Evolutionary conservation across 768 basidiomycete genomes (phyloP).

Genomic region (Agaricus subrufescens): DNA sequence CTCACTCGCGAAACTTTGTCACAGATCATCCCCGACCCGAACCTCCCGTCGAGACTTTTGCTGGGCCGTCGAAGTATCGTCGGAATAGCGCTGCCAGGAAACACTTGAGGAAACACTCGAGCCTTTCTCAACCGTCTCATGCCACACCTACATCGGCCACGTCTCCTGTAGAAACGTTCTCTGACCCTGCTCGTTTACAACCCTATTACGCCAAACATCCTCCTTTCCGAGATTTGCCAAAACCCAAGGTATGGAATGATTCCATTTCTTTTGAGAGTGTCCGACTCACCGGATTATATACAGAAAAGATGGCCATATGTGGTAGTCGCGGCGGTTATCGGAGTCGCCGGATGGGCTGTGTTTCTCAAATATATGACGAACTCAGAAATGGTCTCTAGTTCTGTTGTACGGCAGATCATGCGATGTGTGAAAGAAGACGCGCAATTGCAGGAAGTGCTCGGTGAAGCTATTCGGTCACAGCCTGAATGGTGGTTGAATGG

Average conservation of each 20-base stretch:
- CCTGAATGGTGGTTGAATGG: conserved; percentile 76
- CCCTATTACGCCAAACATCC: conserved; percentile 15
- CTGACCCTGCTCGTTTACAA: conserved; percentile 6
- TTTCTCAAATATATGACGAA: conserved; percentile 72
- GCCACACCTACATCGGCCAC: conserved; percentile 15
- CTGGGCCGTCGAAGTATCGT: conserved; percentile 4
- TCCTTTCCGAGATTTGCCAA: conserved; percentile 28
- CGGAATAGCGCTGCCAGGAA: conserved; percentile 5
- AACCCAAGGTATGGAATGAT: conserved; percentile 21
- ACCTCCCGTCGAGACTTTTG: conserved; percentile 4
- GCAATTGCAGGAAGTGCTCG: conserved; percentile 48
- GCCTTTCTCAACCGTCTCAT: conserved; percentile 12
- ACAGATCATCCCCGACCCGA: background rate
- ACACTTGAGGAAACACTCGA: conserved; percentile 19
- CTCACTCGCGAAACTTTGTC: background rate
- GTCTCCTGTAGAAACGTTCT: conserved; percentile 18
- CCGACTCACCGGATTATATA: background rate
- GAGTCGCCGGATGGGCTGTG: conserved; percentile 58
- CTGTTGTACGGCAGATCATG: conserved; percentile 65
- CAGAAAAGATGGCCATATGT: conserved; percentile 57
- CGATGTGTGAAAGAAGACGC: conserved; percentile 50
- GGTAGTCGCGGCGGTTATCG: conserved; percentile 43
- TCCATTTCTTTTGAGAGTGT: background rate
- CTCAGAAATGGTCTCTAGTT: conserved; percentile 73
- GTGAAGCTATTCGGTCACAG: conserved; percentile 61